A percentile compares a stretch with the other conserved stretches of the same genome.
Evolutionary conservation across 176 grass and related monocot genomes (phyloP).

Genomic region (Musa troglodytarum): DNA sequence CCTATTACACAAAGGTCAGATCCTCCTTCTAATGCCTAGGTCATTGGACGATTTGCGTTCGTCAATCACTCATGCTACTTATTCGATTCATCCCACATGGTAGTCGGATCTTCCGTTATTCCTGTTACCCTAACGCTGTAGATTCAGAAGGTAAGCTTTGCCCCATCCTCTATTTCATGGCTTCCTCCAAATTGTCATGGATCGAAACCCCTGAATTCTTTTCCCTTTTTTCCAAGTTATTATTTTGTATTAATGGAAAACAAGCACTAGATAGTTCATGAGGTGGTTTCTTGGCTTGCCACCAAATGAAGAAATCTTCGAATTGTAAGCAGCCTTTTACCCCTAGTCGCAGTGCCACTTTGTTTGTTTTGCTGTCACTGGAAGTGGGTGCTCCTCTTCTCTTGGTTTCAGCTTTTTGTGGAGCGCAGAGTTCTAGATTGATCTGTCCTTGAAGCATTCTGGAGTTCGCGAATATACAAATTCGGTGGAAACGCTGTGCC

Average conservation of each 20-base stretch:
- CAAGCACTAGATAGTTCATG: neutral
- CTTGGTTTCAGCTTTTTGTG: too few relatives aligned
- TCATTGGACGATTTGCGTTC: neutral
- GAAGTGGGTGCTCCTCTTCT: neutral
- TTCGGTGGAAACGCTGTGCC: too few relatives aligned
- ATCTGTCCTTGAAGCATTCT: too few relatives aligned
- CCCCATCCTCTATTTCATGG: neutral
- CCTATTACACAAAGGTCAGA: slow-evolving; percentile 79
- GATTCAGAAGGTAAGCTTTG: too few relatives aligned
- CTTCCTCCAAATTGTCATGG: neutral
- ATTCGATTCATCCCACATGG: neutral
- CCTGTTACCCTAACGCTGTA: neutral
- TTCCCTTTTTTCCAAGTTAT: neutral
- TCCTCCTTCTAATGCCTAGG: neutral
- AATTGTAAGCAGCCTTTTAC: neutral
- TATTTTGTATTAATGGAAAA: neutral
- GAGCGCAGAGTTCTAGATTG: too few relatives aligned
- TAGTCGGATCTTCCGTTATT: neutral
- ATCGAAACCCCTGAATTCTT: neutral
- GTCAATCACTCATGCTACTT: neutral
- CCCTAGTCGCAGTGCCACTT: too few relatives aligned
- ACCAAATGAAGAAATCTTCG: neutral
- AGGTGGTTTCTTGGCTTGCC: neutral
- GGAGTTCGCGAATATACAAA: too few relatives aligned
- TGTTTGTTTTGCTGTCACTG: neutral